These are phyloP conservation scores for Phlyctochytrium planicorne DNA, from an alignment of 192 early-diverging fungal species.

Conservation along the genomic window DNA sequence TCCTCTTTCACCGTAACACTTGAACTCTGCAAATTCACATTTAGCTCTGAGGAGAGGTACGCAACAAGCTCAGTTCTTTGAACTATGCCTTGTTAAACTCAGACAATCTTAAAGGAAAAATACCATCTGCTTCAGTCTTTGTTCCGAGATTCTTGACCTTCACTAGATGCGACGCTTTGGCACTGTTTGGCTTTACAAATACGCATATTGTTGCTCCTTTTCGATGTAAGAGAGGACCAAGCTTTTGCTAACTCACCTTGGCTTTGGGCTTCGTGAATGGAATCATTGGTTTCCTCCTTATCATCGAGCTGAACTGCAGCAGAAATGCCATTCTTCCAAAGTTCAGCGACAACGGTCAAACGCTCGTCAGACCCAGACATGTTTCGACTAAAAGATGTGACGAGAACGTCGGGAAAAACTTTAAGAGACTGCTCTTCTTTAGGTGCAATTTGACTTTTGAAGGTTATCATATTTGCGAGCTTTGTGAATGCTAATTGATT, in stretches of 20 bases:
- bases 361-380: slow-evolving; percentile 1
- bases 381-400: slow-evolving; percentile 35
- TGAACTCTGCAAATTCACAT: too few relatives aligned
- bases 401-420: slow-evolving; percentile 36
- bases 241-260: slow-evolving; percentile 1
- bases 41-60: too few relatives aligned
- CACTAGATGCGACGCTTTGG: slow-evolving; percentile 34
- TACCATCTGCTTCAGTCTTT: slow-evolving; percentile 40
- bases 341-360: neutral
- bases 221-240: too few relatives aligned
- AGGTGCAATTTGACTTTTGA: slow-evolving; percentile 1
- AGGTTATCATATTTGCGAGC: slow-evolving; percentile 2
- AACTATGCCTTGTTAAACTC: too few relatives aligned
- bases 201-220: too few relatives aligned
- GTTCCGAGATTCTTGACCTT: slow-evolving; percentile 45
- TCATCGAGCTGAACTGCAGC: slow-evolving; percentile 66
- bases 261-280: neutral
- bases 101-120: too few relatives aligned
- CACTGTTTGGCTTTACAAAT: slow-evolving; percentile 34
- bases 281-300: slow-evolving; percentile 14
- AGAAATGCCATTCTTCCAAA: slow-evolving; percentile 53
- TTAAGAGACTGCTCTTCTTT: neutral
- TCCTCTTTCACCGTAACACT: too few relatives aligned
- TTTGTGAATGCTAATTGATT: slow-evolving; percentile 10
- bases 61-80: too few relatives aligned